Conservation (phyloP, 306 rosid genomes). For the Sicyos baderoa region DNA sequence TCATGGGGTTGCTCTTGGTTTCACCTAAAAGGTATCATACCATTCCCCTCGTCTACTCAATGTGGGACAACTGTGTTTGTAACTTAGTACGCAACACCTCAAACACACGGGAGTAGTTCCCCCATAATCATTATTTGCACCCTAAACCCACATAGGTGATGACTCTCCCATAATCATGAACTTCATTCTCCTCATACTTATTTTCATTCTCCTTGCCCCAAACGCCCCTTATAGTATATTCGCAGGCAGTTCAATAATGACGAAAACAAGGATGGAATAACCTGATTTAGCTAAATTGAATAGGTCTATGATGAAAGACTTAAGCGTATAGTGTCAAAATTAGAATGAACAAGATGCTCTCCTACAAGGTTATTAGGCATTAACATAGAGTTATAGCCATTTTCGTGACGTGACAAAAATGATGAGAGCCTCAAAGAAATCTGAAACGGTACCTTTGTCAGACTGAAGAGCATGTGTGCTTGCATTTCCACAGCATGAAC, state of each 20-base stretch:
- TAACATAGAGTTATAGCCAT: slow-evolving; percentile 1
- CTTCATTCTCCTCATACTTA: too few species aligned
- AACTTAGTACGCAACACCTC: too few species aligned
- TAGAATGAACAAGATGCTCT: background rate
- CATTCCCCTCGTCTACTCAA: too few species aligned
- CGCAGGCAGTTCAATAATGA: background rate
- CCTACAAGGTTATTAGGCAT: background rate
- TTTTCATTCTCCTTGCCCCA: too few species aligned
- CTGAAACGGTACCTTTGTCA: slow-evolving; percentile 12
- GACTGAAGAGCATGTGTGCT: slow-evolving; percentile 15
- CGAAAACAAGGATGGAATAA: background rate
- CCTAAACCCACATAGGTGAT: too few species aligned
- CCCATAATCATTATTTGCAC: too few species aligned
- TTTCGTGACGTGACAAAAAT: background rate
- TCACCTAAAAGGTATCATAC: too few species aligned
- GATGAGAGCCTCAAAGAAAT: slow-evolving; percentile 14
- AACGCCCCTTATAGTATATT: background rate
- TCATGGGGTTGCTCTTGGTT: too few species aligned
- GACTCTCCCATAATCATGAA: too few species aligned
- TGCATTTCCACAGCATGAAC: slow-evolving; percentile 17
- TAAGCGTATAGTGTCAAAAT: background rate
- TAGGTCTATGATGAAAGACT: background rate
- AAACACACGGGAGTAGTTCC: too few species aligned
- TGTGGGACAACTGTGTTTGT: too few species aligned
- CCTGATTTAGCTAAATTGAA: background rate